Evolutionary conservation across 2,329 filamentous ascomycete species (phyloP).

Genomic region (Fusarium agapanthi): DNA sequence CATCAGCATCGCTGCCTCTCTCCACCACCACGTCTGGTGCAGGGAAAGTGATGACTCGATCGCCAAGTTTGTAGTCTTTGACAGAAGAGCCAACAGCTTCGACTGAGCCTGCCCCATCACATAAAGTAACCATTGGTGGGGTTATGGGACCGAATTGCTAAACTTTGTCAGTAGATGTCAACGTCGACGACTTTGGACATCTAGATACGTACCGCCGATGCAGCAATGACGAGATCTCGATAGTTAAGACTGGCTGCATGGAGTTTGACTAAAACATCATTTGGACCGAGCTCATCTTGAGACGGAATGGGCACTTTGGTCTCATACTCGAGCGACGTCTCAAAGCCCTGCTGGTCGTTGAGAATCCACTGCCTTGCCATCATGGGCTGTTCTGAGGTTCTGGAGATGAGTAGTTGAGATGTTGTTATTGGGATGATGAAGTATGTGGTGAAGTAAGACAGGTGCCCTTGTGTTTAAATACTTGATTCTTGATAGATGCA

Average conservation of each 20-base stretch:
- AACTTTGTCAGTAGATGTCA: background rate
- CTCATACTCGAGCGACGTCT: constrained; percentile 47
- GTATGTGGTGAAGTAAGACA: background rate
- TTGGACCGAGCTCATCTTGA: constrained; percentile 56
- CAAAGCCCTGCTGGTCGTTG: constrained; percentile 46
- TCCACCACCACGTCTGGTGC: constrained; percentile 22
- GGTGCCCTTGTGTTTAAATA: background rate
- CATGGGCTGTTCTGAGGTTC: accelerated
- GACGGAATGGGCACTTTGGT: constrained; percentile 27
- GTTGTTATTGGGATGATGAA: background rate
- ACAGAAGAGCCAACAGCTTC: constrained; percentile 63
- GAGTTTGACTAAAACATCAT: constrained; percentile 68
- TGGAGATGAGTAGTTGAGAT: background rate
- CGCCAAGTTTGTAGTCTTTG: constrained; percentile 55
- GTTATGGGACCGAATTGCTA: constrained; percentile 38
- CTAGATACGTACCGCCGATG: constrained; percentile 36
- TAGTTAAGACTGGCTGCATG: constrained; percentile 60
- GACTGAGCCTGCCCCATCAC: constrained; percentile 55
- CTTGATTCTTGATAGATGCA: background rate
- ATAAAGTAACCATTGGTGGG: constrained; percentile 45
- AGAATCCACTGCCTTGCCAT: constrained; percentile 36
- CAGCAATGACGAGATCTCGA: constrained; percentile 56
- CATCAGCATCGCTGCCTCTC: constrained; percentile 36
- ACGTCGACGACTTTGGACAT: background rate
- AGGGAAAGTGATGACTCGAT: constrained; percentile 64